Percentiles rank a stretch among this genome's conserved stretches.
phyloP scores from a whole-genome alignment of 2,329 filamentous ascomycete genomes.

The Coniella vitis region DNA sequence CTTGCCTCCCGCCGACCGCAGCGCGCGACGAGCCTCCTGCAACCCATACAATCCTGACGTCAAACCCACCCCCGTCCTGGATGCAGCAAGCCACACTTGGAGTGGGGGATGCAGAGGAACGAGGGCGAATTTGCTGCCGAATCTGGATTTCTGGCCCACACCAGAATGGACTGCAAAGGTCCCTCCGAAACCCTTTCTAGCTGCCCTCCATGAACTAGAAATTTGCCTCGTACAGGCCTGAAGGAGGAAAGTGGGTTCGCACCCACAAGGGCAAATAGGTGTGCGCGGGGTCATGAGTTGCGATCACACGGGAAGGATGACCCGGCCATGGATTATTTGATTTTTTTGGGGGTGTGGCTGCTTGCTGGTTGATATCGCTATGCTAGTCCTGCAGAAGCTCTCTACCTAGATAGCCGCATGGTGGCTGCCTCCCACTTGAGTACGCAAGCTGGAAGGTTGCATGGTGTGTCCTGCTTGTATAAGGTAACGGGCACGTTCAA shows the following conservation, averaged over 20 bases:
- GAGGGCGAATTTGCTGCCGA: not conserved
- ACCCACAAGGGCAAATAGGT: not conserved
- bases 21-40: no score
- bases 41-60: no score
- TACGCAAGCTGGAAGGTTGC: not conserved
- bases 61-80: no score
- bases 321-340: no score
- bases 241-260: not conserved
- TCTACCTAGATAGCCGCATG: no score
- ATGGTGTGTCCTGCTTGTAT: no score
- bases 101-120: not conserved
- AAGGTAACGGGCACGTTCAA: no score
- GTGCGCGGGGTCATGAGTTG: slow-evolving; percentile 9
- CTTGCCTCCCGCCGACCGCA: no score
- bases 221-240: not conserved
- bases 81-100: no score
- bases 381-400: not conserved
- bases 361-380: not conserved
- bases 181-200: not conserved
- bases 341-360: slow-evolving; percentile 11
- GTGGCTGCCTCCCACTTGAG: not conserved
- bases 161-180: not conserved
- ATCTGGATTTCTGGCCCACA: not conserved
- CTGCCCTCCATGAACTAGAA: not conserved
- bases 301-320: slow-evolving; percentile 10